A percentile compares a stretch with the other conserved stretches of the same genome.
phyloP scores from a whole-genome alignment of 305 asterid genomes.

The Plantago coronopus region DNA sequence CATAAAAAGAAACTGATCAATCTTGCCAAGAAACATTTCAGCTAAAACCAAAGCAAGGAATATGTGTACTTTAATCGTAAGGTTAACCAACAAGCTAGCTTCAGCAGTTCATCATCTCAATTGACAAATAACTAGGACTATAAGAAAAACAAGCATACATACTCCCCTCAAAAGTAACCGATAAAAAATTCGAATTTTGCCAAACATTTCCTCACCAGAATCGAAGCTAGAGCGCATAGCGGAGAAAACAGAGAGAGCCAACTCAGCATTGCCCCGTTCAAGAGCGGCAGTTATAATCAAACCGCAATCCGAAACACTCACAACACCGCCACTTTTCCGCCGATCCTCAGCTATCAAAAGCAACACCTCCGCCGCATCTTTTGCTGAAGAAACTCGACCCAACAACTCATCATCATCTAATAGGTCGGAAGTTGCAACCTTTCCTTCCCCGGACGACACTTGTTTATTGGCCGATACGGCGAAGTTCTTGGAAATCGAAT shows the following conservation, averaged over 20 bases:
- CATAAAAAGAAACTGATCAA: not conserved
- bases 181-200: too few relatives aligned
- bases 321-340: conserved; percentile 37
- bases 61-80: too few relatives aligned
- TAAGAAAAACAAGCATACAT: too few relatives aligned
- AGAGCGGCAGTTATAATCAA: conserved; percentile 73
- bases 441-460: conserved; percentile 36
- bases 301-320: conserved; percentile 52
- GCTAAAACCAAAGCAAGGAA: not conserved
- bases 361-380: conserved; percentile 56
- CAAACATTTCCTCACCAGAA: conserved; percentile 16
- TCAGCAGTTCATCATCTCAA: not conserved
- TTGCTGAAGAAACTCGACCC: conserved; percentile 43
- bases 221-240: conserved; percentile 81
- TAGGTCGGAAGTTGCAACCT: conserved; percentile 31
- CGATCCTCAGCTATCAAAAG: conserved; percentile 40
- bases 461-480: conserved; percentile 30
- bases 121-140: not conserved
- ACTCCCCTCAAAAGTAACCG: too few relatives aligned
- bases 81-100: not conserved
- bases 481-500: conserved; percentile 27
- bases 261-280: conserved; percentile 71
- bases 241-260: conserved; percentile 78
- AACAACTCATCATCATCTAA: conserved; percentile 52
- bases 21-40: not conserved